These are phyloP conservation scores for Mucor sp. DNA, from an alignment of 371 early-diverging fungal species.

Conservation along the genomic window DNA sequence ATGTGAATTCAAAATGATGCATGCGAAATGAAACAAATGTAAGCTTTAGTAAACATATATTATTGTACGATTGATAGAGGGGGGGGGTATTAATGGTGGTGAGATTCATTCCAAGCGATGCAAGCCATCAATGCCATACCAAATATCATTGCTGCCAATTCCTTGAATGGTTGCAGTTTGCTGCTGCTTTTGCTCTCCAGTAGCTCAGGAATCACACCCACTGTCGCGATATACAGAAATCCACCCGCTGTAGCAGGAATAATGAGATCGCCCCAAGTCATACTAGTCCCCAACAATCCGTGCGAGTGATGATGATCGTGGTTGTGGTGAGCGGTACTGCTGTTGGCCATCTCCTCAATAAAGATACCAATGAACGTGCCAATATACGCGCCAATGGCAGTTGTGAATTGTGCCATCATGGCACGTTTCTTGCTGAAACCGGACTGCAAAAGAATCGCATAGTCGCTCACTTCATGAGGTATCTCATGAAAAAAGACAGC, in stretches of 20 bases:
- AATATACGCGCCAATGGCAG: slow-evolving; percentile 80
- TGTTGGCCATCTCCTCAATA: slow-evolving; percentile 62
- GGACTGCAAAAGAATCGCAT: slow-evolving; percentile 85
- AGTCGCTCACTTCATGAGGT: slow-evolving; percentile 92
- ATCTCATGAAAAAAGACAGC: slow-evolving; percentile 95
- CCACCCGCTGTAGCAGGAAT: slow-evolving; percentile 91
- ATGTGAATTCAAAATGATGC: not conserved
- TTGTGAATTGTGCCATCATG: slow-evolving; percentile 83
- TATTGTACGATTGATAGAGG: not conserved
- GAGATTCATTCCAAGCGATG: slow-evolving; percentile 64
- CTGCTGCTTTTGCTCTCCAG: slow-evolving; percentile 64
- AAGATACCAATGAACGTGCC: slow-evolving; percentile 82
- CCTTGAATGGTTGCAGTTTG: slow-evolving; percentile 52
- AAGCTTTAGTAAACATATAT: not conserved
- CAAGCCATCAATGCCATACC: slow-evolving; percentile 67
- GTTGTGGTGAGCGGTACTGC: not conserved
- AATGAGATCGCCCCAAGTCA: slow-evolving; percentile 65
- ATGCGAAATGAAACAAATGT: not conserved
- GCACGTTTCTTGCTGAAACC: slow-evolving; percentile 79
- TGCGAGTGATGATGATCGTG: not conserved
- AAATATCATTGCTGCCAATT: slow-evolving; percentile 64
- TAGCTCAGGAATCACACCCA: slow-evolving; percentile 86
- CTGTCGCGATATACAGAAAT: slow-evolving; percentile 88
- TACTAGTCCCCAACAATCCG: slow-evolving; percentile 53
- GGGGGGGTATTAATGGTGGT: slow-evolving; percentile 2